Evolutionary conservation across 1,139 yeast genomes (phyloP), one percentile per base, ranked within the genome.

Genomic region (Kazachstania sp.): DNA sequence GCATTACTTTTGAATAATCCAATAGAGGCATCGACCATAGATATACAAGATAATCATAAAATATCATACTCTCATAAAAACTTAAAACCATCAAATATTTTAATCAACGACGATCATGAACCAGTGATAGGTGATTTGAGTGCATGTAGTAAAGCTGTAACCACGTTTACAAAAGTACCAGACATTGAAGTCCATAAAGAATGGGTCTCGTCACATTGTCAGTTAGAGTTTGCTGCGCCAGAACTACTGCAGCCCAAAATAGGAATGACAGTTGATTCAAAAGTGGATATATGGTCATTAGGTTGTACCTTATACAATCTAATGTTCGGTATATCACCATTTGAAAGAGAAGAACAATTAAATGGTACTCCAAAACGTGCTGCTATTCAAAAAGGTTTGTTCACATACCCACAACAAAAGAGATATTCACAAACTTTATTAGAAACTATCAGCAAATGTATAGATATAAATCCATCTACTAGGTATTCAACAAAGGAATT

Each of bases 41-140:
- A 46, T 12, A 28, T 43, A 2, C 30, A 44, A 11, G 38, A 26
- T 31, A 15, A 30, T 23, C 37, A 39, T 8, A 73, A 42, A 84
- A 80, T 49, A 67, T 78, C 38, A 71, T 87, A 76, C 64, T 95
- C 95, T 0, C 97, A 88, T 63, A 71, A 88, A 51, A 96, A 88
- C 62, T 68, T 90, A 48, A 88, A 87, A 58, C 97, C 97, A 0
- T 95, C 92, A 1, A 88, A 87, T 60, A 78, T 88, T 20, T 83
- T 88, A 92, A 68, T 88, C 9, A 75, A 85, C 1, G 77, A 80
- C 26, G 82, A 80, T 50, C 87, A 87, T 0, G 64, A 77, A 8
- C 95, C 95, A 0, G 88, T 88, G 2, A 70, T 90, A 46, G 83
- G 86, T 58, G 97, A 90, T 59, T 69, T 90, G 48, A 96, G 97